Evolutionary conservation across 2,329 filamentous ascomycete species (phyloP).

Genomic region (Epichloe sylvatica): DNA sequence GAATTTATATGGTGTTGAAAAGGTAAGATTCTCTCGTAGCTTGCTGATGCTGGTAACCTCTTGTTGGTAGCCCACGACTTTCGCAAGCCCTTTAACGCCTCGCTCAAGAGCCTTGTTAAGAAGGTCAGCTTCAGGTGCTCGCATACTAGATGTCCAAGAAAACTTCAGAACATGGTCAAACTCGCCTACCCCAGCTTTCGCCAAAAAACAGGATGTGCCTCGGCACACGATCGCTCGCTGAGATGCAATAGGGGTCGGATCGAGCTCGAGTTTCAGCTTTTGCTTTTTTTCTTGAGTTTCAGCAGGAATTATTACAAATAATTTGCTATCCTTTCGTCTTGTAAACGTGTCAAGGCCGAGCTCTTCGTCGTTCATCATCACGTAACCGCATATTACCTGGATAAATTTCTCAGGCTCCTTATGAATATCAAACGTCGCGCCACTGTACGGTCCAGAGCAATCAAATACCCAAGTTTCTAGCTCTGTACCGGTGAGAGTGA

Average conservation of each 20-base stretch:
- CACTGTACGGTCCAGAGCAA: constrained; percentile 4
- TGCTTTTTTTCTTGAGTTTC: not conserved
- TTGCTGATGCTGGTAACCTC: not conserved
- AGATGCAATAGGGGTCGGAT: not conserved
- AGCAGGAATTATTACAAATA: not conserved
- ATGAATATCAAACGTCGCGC: constrained; percentile 2
- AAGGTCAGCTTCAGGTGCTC: not conserved
- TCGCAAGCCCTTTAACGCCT: not conserved
- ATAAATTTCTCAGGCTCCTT: not conserved
- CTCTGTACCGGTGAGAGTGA: not conserved
- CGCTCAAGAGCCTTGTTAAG: not conserved
- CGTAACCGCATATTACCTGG: constrained; percentile 1
- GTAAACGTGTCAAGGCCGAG: constrained; percentile 6
- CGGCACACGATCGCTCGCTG: not conserved
- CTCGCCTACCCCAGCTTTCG: not conserved
- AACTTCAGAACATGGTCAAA: not conserved
- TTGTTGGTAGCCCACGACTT: not conserved
- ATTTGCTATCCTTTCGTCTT: not conserved
- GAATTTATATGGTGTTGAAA: not conserved
- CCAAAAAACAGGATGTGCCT: not conserved
- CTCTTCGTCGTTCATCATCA: constrained; percentile 5
- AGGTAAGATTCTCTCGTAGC: not conserved
- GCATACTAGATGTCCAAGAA: not conserved
- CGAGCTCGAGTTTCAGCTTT: not conserved
- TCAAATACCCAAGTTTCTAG: constrained; percentile 4